Percentiles rank a stretch among this genome's conserved stretches.
These are phyloP conservation scores for Suaeda aralocaspica DNA, from an alignment of 148 eudicot species.

Conservation along the genomic window DNA sequence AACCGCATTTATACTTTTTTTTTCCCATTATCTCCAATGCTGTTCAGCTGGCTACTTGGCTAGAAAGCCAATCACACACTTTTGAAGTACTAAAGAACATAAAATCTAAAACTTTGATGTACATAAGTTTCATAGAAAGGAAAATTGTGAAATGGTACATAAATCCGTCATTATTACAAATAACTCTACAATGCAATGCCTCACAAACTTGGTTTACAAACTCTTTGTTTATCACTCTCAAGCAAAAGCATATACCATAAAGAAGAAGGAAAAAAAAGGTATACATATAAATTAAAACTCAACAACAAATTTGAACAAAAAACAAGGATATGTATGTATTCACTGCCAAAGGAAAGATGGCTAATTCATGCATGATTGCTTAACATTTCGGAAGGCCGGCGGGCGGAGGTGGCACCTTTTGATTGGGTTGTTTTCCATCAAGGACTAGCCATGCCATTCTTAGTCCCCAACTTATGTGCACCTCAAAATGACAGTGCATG, in stretches of 20 bases:
- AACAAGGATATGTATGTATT: neutral
- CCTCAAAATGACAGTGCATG: conserved; percentile 75
- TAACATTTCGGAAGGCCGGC: conserved; percentile 64
- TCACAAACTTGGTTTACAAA: neutral
- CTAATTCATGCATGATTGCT: conserved; percentile 9
- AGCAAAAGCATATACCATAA: neutral
- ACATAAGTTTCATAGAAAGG: too few relatives aligned
- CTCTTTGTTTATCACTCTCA: neutral
- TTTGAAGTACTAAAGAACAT: too few relatives aligned
- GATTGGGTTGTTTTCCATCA: conserved; percentile 54
- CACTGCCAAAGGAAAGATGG: neutral
- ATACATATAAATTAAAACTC: neutral
- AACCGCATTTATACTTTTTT: too few relatives aligned
- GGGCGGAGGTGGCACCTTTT: conserved; percentile 64
- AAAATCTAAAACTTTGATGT: too few relatives aligned
- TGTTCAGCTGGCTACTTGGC: too few relatives aligned
- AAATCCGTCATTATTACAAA: conserved; percentile 4
- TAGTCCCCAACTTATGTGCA: conserved; percentile 69
- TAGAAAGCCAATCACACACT: too few relatives aligned
- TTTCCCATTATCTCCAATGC: too few relatives aligned
- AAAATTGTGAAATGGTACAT: neutral
- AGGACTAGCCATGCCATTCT: conserved; percentile 63
- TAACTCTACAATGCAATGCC: conserved; percentile 3
- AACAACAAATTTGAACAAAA: neutral
- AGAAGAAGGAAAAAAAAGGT: neutral